Conservation (phyloP, 768 basidiomycete species). For the Boletales sp. region DNA sequence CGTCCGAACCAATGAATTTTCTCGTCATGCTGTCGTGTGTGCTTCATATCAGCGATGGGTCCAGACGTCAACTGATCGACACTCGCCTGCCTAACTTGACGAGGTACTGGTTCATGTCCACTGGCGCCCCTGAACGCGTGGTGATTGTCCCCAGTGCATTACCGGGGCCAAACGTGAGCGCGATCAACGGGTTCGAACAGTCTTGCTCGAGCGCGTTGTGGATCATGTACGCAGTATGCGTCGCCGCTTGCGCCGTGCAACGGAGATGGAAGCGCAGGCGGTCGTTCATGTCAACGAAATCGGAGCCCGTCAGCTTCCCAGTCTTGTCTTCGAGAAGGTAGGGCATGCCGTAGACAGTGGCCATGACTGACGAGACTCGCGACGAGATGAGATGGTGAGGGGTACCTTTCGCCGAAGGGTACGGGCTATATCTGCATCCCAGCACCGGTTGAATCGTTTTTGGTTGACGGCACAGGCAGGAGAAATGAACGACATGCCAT, state of each 20-base stretch:
- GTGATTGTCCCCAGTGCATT: slow-evolving; percentile 52
- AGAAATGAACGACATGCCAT: slow-evolving; percentile 15
- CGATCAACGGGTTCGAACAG: slow-evolving; percentile 39
- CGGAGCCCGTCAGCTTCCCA: slow-evolving; percentile 49
- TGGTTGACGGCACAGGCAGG: slow-evolving; percentile 17
- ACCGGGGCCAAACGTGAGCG: slow-evolving; percentile 49
- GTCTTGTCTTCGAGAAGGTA: slow-evolving; percentile 64
- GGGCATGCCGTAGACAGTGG: slow-evolving; percentile 51
- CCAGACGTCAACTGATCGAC: slow-evolving; percentile 2
- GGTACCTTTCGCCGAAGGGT: background rate
- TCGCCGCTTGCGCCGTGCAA: slow-evolving; percentile 42
- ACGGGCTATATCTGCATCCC: slow-evolving; percentile 23
- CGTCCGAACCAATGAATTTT: slow-evolving; percentile 57
- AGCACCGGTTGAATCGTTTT: slow-evolving; percentile 17
- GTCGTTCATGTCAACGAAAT: slow-evolving; percentile 62
- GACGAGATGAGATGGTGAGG: background rate
- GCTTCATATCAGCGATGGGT: slow-evolving; percentile 3
- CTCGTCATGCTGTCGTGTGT: slow-evolving; percentile 41
- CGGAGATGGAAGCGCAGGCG: slow-evolving; percentile 51
- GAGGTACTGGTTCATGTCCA: slow-evolving; percentile 55
- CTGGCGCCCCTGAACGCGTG: slow-evolving; percentile 33
- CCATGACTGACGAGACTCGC: slow-evolving; percentile 14
- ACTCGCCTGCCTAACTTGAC: slow-evolving; percentile 44
- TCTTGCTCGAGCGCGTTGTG: slow-evolving; percentile 36
- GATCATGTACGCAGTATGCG: slow-evolving; percentile 49